Percentiles rank a stretch among this genome's conserved stretches.
phyloP scores from a whole-genome alignment of 164 flowering plant species.

The Litsea cubeba region DNA sequence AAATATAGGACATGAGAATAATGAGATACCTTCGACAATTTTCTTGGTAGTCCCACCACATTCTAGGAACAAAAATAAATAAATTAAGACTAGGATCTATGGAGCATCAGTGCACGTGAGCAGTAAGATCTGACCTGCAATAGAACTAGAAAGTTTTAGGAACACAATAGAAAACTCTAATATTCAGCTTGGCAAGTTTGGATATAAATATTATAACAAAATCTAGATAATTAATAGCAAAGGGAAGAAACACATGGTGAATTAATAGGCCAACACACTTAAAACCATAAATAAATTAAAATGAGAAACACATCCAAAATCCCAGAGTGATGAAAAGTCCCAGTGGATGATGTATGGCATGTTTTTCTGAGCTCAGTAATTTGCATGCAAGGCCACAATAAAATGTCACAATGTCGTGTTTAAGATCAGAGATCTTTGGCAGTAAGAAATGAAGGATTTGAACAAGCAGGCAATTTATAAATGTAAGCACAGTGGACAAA shows the following conservation, averaged over 20 bases:
- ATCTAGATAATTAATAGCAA: no score
- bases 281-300: not conserved
- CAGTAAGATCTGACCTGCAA: constrained; percentile 17
- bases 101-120: constrained; percentile 13
- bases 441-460: no score
- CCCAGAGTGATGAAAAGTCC: not conserved
- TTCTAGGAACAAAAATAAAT: no score
- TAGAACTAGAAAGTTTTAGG: not conserved
- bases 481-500: not conserved
- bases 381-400: no score
- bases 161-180: not conserved
- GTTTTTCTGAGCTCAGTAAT: no score
- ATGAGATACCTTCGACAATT: no score
- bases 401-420: no score
- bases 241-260: not conserved
- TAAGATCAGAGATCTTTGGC: no score
- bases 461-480: not conserved
- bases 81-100: not conserved
- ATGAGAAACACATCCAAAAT: not conserved
- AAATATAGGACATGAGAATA: no score
- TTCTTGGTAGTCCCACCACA: no score
- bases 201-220: not conserved
- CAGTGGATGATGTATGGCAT: not conserved
- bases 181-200: not conserved
- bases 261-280: not conserved